Conservation (phyloP, 108 stramenopile species). For the Pseudonitzschia multiseries region DNA sequence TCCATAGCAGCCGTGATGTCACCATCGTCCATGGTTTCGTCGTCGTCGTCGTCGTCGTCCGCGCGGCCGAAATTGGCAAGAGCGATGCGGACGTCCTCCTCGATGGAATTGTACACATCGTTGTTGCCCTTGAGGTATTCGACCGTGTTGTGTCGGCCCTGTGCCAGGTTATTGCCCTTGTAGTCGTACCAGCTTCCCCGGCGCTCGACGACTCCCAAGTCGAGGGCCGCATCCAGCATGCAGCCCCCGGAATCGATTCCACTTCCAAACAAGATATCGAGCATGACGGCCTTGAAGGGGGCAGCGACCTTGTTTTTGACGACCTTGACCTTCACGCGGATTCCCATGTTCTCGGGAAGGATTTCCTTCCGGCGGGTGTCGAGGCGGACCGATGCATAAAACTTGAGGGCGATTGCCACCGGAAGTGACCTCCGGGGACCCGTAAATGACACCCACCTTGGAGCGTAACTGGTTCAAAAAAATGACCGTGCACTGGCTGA, state of each 20-base stretch:
- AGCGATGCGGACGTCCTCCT: conserved; percentile 60
- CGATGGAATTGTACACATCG: conserved; percentile 49
- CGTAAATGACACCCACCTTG: conserved; percentile 92
- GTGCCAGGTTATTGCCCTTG: conserved; percentile 72
- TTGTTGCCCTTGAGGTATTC: conserved; percentile 59
- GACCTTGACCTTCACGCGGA: conserved; percentile 88
- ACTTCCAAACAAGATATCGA: conserved; percentile 88
- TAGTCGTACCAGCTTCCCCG: conserved; percentile 88
- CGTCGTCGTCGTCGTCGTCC: conserved; percentile 21
- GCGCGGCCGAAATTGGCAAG: conserved; percentile 41
- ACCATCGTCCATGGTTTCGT: conserved; percentile 17
- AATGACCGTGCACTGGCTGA: conserved; percentile 87
- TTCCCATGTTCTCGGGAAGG: conserved; percentile 89
- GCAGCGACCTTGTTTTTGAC: conserved; percentile 97
- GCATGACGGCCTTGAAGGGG: conserved; percentile 82
- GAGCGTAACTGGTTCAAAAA: conserved; percentile 93
- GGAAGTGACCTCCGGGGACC: conserved; percentile 91
- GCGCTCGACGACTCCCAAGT: conserved; percentile 78
- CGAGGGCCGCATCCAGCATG: conserved; percentile 83
- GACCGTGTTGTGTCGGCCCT: conserved; percentile 75
- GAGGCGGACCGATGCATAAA: conserved; percentile 88
- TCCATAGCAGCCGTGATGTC: not conserved
- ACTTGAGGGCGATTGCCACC: conserved; percentile 97
- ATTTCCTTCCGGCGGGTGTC: conserved; percentile 89
- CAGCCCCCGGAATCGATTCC: conserved; percentile 88